A percentile compares a stretch with the other conserved stretches of the same genome.
phyloP scores from a whole-genome alignment of 177 flowering plant species.

The Telopea speciosissima region DNA sequence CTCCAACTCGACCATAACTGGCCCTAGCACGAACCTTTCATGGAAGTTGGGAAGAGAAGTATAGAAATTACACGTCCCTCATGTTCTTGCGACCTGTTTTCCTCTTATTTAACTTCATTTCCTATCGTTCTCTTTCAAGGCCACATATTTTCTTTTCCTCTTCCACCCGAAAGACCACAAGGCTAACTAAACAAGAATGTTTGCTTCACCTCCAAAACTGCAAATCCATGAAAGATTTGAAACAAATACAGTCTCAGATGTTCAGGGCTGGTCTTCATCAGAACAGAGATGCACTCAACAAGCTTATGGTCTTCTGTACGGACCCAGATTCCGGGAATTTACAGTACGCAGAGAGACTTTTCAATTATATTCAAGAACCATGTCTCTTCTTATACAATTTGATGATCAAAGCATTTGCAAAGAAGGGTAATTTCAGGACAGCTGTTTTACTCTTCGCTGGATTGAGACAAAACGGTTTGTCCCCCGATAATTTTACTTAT shows the following conservation, averaged over 20 bases:
- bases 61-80: too few species aligned
- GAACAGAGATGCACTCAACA: conserved; percentile 30
- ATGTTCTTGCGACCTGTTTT: too few species aligned
- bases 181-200: conserved; percentile 29
- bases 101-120: neutral
- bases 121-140: neutral
- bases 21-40: too few species aligned
- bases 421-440: conserved; percentile 29
- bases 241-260: conserved; percentile 6
- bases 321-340: conserved; percentile 37
- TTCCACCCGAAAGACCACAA: conserved; percentile 3
- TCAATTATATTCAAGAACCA: conserved; percentile 31
- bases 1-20: too few species aligned
- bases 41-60: too few species aligned
- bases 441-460: conserved; percentile 34
- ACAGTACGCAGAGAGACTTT: conserved; percentile 37
- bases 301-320: conserved; percentile 47
- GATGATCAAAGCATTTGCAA: conserved; percentile 50
- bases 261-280: neutral
- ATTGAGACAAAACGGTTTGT: conserved; percentile 38
- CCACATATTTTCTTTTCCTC: neutral
- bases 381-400: conserved; percentile 49
- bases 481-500: conserved; percentile 68
- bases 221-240: conserved; percentile 45
- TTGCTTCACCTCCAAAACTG: conserved; percentile 37